phyloP scores from a whole-genome alignment of 1,284 basidiomycete species.

The Coniferiporia weirii region DNA sequence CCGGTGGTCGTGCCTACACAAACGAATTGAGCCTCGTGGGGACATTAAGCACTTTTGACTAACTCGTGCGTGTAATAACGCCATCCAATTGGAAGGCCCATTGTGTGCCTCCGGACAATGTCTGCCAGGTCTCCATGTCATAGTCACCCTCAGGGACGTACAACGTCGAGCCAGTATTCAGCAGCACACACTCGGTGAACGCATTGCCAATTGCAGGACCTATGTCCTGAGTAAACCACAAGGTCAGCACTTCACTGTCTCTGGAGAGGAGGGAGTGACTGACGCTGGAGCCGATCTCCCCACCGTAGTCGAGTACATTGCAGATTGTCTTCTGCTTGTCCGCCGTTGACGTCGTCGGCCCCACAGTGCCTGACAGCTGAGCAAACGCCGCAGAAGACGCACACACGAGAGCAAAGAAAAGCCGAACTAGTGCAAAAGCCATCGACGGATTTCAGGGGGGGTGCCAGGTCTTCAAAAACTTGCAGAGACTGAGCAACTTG shows the following conservation, averaged over 20 bases:
- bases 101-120: slow-evolving; percentile 16
- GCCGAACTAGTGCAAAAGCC: slow-evolving; percentile 2
- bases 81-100: slow-evolving; percentile 28
- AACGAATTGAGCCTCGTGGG: not conserved
- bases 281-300: slow-evolving; percentile 26
- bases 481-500: not conserved
- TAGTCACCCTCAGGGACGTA: slow-evolving; percentile 23
- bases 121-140: slow-evolving; percentile 24
- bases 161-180: slow-evolving; percentile 21
- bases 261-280: not conserved
- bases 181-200: slow-evolving; percentile 26
- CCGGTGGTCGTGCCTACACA: slow-evolving; percentile 27
- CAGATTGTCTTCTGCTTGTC: slow-evolving; percentile 28
- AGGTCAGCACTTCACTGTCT: not conserved
- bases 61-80: slow-evolving; percentile 23
- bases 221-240: slow-evolving; percentile 23
- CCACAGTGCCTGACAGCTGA: slow-evolving; percentile 29
- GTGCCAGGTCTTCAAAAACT: too few relatives aligned
- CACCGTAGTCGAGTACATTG: slow-evolving; percentile 31
- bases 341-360: slow-evolving; percentile 26
- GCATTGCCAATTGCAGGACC: slow-evolving; percentile 31
- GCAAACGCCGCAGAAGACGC: slow-evolving; percentile 14
- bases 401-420: not conserved
- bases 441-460: not conserved
- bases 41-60: not conserved